Evolutionary conservation across 2,329 filamentous ascomycete genomes (phyloP), one percentile per base, ranked within the genome.

Genomic region (Fusarium sp.): DNA sequence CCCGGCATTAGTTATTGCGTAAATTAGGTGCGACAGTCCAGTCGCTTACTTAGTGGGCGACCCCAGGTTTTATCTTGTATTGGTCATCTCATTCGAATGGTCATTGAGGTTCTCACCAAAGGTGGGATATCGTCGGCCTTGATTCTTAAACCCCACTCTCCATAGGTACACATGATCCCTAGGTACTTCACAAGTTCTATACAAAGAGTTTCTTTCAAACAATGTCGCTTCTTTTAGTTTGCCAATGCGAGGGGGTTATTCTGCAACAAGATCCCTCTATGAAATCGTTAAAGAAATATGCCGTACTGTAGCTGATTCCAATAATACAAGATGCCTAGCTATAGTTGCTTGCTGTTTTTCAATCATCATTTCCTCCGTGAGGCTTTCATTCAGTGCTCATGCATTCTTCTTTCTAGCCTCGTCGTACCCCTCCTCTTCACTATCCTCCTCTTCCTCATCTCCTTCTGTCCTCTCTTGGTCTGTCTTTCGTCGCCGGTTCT

Each of bases 401-500:
- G 72, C 65, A 42, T 81, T 79, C 78, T 83, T 83, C 76, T 80
- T 82, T 62, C 80, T 76, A 59, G 80, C 81, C 69, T 82, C 81
- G 15, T 81, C 80, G 45, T 81, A 81, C 46, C 78, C 78, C 54
- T 81, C 82, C 39, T 80, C 79, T 53, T 83, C 82, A 28, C 81
- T 81, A 48, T 82, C 83, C 18, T 81, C 82, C 45, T 78, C 77
- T 14, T 78, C 77, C 6, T 76, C 76, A 7, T 79, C 64, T 28
- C 58, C 67, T 7, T 80, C 75, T 75, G 78, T 74, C 60, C 72
- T 75, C 73, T 82, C 72, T 78, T 79, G 77, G 60, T 81, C 77
- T 68, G 84, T 88, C 83, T 83, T 87, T 71, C 82, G 79, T 70
- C 92, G 85, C 68, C 85, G 79, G 64, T 86, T 77, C 76, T 90